These are phyloP conservation scores for Penicillium angulare DNA, from an alignment of 495 filamentous ascomycete species.

Conservation along the genomic window DNA sequence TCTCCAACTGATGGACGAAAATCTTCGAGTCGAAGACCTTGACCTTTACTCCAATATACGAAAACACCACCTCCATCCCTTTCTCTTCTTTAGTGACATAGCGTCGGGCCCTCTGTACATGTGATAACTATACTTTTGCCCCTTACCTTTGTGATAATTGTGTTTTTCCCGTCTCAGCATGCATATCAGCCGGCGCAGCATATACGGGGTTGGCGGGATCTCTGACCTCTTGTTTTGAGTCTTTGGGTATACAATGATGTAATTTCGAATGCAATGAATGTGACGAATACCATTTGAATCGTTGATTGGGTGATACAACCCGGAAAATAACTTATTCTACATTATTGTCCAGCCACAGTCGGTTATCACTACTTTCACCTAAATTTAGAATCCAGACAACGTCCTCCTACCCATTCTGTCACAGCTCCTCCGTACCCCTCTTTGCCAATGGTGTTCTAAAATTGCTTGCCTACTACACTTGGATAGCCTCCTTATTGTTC, in stretches of 20 bases:
- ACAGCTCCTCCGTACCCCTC: too few relatives aligned
- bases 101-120: constrained; percentile 11
- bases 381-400: too few relatives aligned
- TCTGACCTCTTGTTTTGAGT: constrained; percentile 5
- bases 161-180: constrained; percentile 17
- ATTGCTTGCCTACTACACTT: too few relatives aligned
- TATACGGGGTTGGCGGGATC: constrained; percentile 20
- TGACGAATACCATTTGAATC: constrained; percentile 7
- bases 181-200: constrained; percentile 30
- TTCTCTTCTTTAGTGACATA: not conserved
- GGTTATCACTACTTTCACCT: too few relatives aligned
- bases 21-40: constrained; percentile 38
- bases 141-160: constrained; percentile 11
- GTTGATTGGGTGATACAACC: too few relatives aligned
- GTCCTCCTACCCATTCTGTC: too few relatives aligned
- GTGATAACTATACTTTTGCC: constrained; percentile 12
- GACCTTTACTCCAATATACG: constrained; percentile 14
- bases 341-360: too few relatives aligned
- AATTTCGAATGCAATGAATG: constrained; percentile 28
- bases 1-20: constrained; percentile 42
- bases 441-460: too few relatives aligned
- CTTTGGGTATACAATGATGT: constrained; percentile 16
- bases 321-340: too few relatives aligned
- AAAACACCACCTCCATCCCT: not conserved
- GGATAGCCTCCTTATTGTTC: not conserved